phyloP scores from a whole-genome alignment of 2,329 filamentous ascomycete species.

The Trichophyton simii region DNA sequence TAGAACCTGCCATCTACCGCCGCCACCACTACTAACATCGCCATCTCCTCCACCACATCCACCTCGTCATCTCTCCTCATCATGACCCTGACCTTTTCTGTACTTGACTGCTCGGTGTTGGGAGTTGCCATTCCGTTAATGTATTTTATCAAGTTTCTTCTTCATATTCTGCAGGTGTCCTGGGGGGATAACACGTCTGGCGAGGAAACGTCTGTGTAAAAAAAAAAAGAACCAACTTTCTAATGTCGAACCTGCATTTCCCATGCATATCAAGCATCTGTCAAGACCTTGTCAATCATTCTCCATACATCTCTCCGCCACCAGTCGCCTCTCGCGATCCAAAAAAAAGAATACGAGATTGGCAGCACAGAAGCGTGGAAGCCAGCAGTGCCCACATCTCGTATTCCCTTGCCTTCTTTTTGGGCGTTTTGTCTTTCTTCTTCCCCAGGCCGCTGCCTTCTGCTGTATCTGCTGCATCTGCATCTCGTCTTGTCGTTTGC shows the following conservation, averaged over 20 bases:
- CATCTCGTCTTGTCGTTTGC: background rate
- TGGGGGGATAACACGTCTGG: too few species aligned
- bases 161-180: too few species aligned
- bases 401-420: background rate
- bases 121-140: background rate
- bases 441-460: background rate
- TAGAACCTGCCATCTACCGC: background rate
- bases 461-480: too few species aligned
- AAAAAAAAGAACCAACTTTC: background rate
- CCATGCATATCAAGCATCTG: background rate
- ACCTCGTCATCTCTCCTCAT: background rate
- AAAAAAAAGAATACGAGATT: background rate
- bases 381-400: background rate
- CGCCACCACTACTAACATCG: background rate
- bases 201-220: background rate
- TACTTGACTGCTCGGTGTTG: background rate
- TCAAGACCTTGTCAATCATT: background rate
- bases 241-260: background rate
- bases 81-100: background rate
- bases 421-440: background rate
- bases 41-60: background rate
- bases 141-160: background rate
- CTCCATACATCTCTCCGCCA: background rate
- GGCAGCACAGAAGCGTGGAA: constrained; percentile 1
- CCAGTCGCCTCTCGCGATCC: background rate